Evolutionary conservation across 257 asterid species (phyloP), one percentile per base, ranked within the genome.

Genomic region (Rauvolfia tetraphylla): DNA sequence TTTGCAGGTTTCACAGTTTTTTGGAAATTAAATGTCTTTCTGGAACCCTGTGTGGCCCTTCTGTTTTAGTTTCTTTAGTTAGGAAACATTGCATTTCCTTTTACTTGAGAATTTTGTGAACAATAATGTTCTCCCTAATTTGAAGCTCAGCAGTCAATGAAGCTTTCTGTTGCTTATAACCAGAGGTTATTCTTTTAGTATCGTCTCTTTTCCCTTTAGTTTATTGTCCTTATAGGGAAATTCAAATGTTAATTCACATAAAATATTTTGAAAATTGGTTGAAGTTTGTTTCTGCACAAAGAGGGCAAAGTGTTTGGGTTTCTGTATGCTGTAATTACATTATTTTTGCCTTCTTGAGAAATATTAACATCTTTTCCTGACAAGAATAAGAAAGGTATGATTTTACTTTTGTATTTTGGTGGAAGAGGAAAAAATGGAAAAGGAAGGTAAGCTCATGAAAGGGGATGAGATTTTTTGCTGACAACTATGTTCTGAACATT

Each of bases 1-100:
- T 75, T 75, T 74, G 79, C 48, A 42, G 25, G 63, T 48, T 36
- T 53, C 41, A 3, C 29, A 70, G 18, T 68, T 66, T 29, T 38
- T 34, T 27, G 46, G 71, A 68, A 66, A 63, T 56, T 33, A 49
- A 31, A 58, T 41, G 65, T 44, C 59, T 57, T 54, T 67, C n/a
- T 54, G 31, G 39, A 71, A 58, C 23, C 61, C 41, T 29, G 17
- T 36, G 27, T 79, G 48, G 29, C 20, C 69, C 34, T 10, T 15
- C 29, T 1, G 29, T 69, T 79, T 79, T 42, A 44, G 13, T 78
- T 38, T 57, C 38, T 33, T 71, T 22, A 33, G 11, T 12, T 53
- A 0, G n/a, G 34, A 36, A 34, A n/a, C 18, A 71, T 48, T 49
- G 11, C 41, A 22, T 11, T 72, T 29, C 4, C 9, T 44, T n/a